phyloP scores from a whole-genome alignment of 1,139 yeast genomes.

The Kluyveromyces sp. region DNA sequence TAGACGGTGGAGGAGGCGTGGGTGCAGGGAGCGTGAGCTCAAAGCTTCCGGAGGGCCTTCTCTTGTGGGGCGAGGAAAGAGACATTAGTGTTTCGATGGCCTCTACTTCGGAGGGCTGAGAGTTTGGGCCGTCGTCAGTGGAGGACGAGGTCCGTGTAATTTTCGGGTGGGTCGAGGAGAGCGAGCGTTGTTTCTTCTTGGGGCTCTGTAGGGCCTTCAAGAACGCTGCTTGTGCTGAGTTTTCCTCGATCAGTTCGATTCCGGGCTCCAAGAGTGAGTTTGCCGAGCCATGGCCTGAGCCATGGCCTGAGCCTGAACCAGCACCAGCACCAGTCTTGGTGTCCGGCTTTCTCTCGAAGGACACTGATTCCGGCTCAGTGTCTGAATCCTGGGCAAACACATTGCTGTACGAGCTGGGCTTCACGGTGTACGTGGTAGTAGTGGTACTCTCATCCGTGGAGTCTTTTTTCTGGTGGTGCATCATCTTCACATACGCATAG shows the following conservation, averaged over 20 bases:
- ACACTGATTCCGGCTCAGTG: not conserved
- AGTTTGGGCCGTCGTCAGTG: not conserved
- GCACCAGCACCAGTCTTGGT: not conserved
- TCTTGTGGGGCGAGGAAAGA: conserved; percentile 36
- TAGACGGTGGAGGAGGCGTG: conserved; percentile 2
- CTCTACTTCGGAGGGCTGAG: conserved; percentile 35
- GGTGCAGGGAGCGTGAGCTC: conserved; percentile 8
- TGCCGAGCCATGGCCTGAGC: too few species aligned
- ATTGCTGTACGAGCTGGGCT: conserved; percentile 2
- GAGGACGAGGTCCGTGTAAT: conserved; percentile 5
- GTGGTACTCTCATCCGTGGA: not conserved
- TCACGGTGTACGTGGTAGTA: not conserved
- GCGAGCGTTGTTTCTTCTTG: conserved; percentile 17
- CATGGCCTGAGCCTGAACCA: too few species aligned
- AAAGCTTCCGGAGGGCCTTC: conserved; percentile 11
- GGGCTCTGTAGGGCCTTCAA: conserved; percentile 33
- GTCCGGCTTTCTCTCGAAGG: not conserved
- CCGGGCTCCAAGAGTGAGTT: too few species aligned
- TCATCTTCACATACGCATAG: conserved; percentile 39
- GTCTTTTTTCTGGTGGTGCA: conserved; percentile 3
- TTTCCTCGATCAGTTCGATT: conserved; percentile 14
- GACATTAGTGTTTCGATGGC: conserved; percentile 42
- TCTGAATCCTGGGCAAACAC: conserved; percentile 5
- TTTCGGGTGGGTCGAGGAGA: conserved; percentile 10
- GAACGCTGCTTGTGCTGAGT: conserved; percentile 34